Evolutionary conservation across 768 basidiomycete genomes (phyloP), one percentile per base, ranked within the genome.

Genomic region (Macrolepiota albuminosa): DNA sequence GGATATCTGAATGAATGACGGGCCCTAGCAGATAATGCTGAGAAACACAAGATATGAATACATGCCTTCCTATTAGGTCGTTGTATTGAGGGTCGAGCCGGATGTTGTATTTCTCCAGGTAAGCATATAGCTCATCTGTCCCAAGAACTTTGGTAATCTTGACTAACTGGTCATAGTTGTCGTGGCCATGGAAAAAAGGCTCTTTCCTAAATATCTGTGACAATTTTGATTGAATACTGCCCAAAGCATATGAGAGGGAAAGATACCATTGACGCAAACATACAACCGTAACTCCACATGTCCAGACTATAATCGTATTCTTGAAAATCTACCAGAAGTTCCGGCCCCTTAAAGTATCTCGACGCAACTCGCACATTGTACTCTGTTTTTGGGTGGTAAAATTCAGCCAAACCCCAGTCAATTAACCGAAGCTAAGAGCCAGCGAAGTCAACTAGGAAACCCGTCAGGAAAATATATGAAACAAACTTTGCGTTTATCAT

Each of bases 211-310:
- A 98, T 68, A 98, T 98, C 95, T 98, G 56, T 29, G 54, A 55
- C 55, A 43, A 57, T 29, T 48, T 56, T 26, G 58, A 54, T 57
- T 54, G 52, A 62, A 60, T 46, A 47, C 63, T 31, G 21, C 29
- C 31, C 54, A 56, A 64, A 42, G 55, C 29, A 56, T 46, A 61
- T 40, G 37, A 34, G 47, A 26, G 49, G 58, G 60, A 48, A 61
- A 48, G 61, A 52, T 70, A 96, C 95, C 96, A 98, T 98, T 18
- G 92, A 94, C 9, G 96, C 96, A 73, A 96, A 97, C 94, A 96
- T 98, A 72, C 96, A 98, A 18, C 96, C 96, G 69, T 91, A 88
- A 76, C 93, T 95, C 96, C 96, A 98, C 93, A 98, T 93, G 72
- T 98, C 95, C 67, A 98, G 76, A 73, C 91, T 93, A 72, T 97